A percentile compares a stretch with the other conserved stretches of the same genome.
phyloP scores from a whole-genome alignment of 805 yeast genomes.

The Isabelozyma heimii region DNA sequence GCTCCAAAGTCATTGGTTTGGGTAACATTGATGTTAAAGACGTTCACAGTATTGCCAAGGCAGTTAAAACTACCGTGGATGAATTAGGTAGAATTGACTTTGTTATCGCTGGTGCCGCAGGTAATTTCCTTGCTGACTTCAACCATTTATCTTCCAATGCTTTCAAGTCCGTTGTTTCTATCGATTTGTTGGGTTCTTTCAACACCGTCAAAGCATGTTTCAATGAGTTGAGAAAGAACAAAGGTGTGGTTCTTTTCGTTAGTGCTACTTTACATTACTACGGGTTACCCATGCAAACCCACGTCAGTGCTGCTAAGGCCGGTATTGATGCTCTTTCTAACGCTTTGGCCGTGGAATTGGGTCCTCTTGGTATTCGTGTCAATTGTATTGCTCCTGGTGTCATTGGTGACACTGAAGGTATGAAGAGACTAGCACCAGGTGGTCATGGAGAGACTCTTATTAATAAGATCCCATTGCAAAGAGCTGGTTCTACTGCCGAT shows the following conservation, averaged over 20 bases:
- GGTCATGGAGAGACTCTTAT: constrained; percentile 31
- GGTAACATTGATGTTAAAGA: constrained; percentile 80
- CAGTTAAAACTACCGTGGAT: constrained; percentile 63
- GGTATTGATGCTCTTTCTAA: constrained; percentile 87
- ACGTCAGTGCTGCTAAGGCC: constrained; percentile 94
- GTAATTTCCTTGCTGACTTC: constrained; percentile 83
- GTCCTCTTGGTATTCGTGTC: constrained; percentile 81
- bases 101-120: constrained; percentile 95
- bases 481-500: constrained; percentile 69
- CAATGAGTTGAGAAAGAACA: constrained; percentile 58
- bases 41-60: constrained; percentile 53
- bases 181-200: constrained; percentile 84
- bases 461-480: constrained; percentile 59
- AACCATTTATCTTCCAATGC: constrained; percentile 80
- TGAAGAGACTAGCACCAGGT: constrained; percentile 56
- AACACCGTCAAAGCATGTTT: constrained; percentile 85
- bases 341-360: constrained; percentile 85
- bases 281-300: constrained; percentile 86
- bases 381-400: constrained; percentile 93
- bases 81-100: constrained; percentile 77
- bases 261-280: constrained; percentile 87
- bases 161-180: constrained; percentile 81
- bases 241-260: constrained; percentile 75
- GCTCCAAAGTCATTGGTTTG: constrained; percentile 66
- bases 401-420: constrained; percentile 84